Percentiles rank a stretch among this genome's conserved stretches.
Evolutionary conservation across 768 basidiomycete genomes (phyloP).

Genomic region (Favolaschia claudopus): DNA sequence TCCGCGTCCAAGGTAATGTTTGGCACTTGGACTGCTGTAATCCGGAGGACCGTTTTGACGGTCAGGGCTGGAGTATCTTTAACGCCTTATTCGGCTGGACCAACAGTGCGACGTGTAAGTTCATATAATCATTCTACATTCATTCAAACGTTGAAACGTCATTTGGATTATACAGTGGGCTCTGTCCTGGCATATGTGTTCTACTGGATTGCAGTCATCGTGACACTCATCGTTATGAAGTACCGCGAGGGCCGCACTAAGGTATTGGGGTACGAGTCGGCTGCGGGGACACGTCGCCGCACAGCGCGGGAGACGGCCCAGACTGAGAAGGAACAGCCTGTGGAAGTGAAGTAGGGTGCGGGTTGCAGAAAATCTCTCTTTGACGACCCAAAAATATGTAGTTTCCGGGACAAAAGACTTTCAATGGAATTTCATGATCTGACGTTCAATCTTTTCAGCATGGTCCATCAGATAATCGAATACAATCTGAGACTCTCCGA

Average conservation of each 20-base stretch:
- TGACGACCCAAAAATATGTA: too few relatives aligned
- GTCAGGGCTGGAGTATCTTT: constrained; percentile 82
- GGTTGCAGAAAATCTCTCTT: too few relatives aligned
- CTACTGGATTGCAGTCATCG: constrained; percentile 90
- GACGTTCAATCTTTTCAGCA: too few relatives aligned
- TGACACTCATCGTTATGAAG: constrained; percentile 70
- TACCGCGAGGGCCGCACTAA: constrained; percentile 70
- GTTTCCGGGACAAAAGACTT: too few relatives aligned
- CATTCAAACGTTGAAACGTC: neutral
- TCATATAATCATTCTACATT: neutral
- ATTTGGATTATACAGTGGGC: constrained; percentile 55
- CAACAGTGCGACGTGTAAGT: constrained; percentile 76
- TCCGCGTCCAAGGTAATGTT: constrained; percentile 80
- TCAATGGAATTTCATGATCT: too few relatives aligned
- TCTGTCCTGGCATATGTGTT: constrained; percentile 87
- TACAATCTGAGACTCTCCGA: too few relatives aligned
- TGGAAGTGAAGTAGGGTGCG: constrained; percentile 21
- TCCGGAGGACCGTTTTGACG: constrained; percentile 59
- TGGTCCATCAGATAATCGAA: too few relatives aligned
- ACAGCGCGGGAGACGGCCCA: constrained; percentile 30
- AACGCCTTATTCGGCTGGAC: constrained; percentile 88
- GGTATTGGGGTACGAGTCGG: constrained; percentile 64
- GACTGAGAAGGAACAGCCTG: neutral
- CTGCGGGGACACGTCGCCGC: constrained; percentile 47
- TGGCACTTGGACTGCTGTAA: constrained; percentile 90